phyloP scores from a whole-genome alignment of 2,329 filamentous ascomycete genomes.

The Colletotrichum somersetense region DNA sequence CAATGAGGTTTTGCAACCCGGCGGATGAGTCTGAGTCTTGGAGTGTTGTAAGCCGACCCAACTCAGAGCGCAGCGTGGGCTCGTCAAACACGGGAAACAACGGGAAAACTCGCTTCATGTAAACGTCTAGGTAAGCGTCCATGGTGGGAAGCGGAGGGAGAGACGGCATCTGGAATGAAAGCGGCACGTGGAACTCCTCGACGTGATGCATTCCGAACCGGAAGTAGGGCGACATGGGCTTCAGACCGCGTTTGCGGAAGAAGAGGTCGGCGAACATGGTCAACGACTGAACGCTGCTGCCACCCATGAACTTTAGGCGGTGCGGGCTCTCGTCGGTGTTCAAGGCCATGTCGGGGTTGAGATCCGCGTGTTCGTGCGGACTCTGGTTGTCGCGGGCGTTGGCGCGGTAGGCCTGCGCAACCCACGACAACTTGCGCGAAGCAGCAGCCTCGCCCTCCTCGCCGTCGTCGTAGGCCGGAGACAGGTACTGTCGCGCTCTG shows the following conservation, averaged over 20 bases:
- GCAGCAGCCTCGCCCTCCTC: constrained; percentile 24
- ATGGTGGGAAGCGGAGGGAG: constrained; percentile 35
- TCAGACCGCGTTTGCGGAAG: constrained; percentile 42
- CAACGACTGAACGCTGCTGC: constrained; percentile 45
- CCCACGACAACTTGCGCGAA: constrained; percentile 22
- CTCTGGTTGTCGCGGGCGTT: constrained; percentile 24
- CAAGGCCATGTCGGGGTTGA: constrained; percentile 44
- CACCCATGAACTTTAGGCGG: constrained; percentile 44
- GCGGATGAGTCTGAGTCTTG: constrained; percentile 5
- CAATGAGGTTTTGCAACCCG: neutral
- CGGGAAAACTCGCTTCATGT: constrained; percentile 44
- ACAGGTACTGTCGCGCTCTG: constrained; percentile 16
- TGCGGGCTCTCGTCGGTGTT: constrained; percentile 45
- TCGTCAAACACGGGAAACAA: constrained; percentile 44
- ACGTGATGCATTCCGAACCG: constrained; percentile 45
- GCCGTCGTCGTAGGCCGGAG: constrained; percentile 22
- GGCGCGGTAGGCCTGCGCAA: constrained; percentile 28
- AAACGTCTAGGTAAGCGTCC: constrained; percentile 36
- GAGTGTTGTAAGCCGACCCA: constrained; percentile 19
- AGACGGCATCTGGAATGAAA: constrained; percentile 35
- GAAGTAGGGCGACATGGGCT: constrained; percentile 43
- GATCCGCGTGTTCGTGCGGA: constrained; percentile 21
- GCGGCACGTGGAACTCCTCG: constrained; percentile 44
- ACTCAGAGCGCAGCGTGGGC: constrained; percentile 33
- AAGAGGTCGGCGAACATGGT: constrained; percentile 46